Base-by-base conservation (phyloP, 1,284 basidiomycete species). In the Moesziomyces parantarcticus region DNA sequence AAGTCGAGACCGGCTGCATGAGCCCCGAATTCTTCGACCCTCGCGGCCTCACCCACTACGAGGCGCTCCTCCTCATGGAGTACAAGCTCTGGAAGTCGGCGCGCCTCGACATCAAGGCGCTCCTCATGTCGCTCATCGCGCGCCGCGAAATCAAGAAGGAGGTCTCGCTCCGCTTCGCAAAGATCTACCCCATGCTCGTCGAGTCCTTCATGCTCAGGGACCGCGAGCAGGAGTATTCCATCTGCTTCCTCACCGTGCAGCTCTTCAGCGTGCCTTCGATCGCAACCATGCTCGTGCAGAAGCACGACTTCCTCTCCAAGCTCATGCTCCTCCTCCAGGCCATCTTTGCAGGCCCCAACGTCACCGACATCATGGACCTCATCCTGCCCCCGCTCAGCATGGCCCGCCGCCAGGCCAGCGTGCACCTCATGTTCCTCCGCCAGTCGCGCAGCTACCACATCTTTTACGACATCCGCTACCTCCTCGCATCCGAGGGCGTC, bases 51-150 rank as follows among this genome's bases (percentile, higher is more conserved):
- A 60, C 71, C 60, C 61, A 67, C 52, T 67, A 82, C 43, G 81
- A 83, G 53, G 77, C 75, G 16, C 47, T 83, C 29, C 58, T 83
- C 10, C 61, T 83, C 20, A 67, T 83, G 58, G 82, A 83, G 46
- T 61, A 66, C 42, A 78, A 77, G 61, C 62, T 83, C 59, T 82
- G 81, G 82, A 83, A 83, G 58, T 73, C 68, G 46, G 78, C 77
- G 13, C 87, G 93, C 5, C 85, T 92, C 57, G 90, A 89, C 73
- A 84, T 94, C 59, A 92, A 93, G 85, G 91, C 92, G 82, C 87
- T 94, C 18, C 92, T 93, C 67, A 91, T 92, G 3, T 89, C 91
- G 8, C 84, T 94, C 11, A 87, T 94, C 22, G 90, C 89, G 5
- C 72, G 59, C 32, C 88, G 89, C 59, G 88, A 89, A 42, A 90